phyloP scores from a whole-genome alignment of 225 moss, liverwort and hornwort genomes.

The Sphagnum tenellum region DNA sequence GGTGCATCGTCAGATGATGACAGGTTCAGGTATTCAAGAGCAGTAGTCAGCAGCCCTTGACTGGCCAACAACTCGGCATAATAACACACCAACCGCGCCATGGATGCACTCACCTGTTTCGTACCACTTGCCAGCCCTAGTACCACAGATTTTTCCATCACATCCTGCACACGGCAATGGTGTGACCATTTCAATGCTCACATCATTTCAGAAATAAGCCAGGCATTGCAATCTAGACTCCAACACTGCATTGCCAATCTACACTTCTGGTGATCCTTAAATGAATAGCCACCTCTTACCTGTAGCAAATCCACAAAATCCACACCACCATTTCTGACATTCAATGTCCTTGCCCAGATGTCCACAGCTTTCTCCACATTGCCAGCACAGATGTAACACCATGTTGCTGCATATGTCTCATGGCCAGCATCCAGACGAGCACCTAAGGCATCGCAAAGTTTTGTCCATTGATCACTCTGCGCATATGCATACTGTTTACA shows the following conservation, averaged over 20 bases:
- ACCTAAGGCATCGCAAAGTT: constrained; percentile 81
- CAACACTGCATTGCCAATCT: too few relatives aligned
- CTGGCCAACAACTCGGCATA: constrained; percentile 94
- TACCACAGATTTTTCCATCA: constrained; percentile 96
- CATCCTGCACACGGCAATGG: constrained; percentile 28
- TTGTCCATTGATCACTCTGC: constrained; percentile 86
- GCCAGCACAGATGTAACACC: constrained; percentile 95
- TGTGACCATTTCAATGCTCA: too few relatives aligned
- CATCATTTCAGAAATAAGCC: too few relatives aligned
- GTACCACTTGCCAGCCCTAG: constrained; percentile 88
- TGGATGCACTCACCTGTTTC: constrained; percentile 67
- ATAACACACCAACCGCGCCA: constrained; percentile 74
- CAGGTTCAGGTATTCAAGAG: constrained; percentile 83
- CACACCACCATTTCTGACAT: constrained; percentile 57
- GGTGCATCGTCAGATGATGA: constrained; percentile 65
- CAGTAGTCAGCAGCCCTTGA: constrained; percentile 81
- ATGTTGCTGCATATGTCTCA: constrained; percentile 75
- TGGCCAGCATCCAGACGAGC: constrained; percentile 68
- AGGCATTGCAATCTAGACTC: too few relatives aligned
- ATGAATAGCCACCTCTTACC: constrained; percentile 16
- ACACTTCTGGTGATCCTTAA: too few relatives aligned
- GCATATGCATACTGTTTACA: constrained; percentile 32
- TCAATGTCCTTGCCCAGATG: constrained; percentile 89
- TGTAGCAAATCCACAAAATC: constrained; percentile 82
- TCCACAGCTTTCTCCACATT: constrained; percentile 87